phyloP scores from a whole-genome alignment of 2,329 filamentous ascomycete species.

The Escovopsis sp. region DNA sequence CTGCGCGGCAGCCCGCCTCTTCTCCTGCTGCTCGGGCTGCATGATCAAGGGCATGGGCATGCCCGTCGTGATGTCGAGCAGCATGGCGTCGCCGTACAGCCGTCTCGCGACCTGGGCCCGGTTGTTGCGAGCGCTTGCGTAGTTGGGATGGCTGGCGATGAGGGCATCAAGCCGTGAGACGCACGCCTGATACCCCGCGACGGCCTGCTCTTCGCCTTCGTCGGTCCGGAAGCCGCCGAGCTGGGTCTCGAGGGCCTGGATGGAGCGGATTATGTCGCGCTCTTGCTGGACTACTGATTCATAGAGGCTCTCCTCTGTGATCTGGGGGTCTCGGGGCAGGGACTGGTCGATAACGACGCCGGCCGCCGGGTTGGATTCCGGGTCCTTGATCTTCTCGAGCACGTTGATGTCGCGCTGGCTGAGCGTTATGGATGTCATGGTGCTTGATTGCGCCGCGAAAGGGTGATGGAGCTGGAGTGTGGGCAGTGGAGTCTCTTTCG shows the following conservation, averaged over 20 bases:
- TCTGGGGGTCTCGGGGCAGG: constrained; percentile 41
- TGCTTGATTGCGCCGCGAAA: constrained; percentile 3
- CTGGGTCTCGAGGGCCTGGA: constrained; percentile 41
- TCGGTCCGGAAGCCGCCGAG: constrained; percentile 27
- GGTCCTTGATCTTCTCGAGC: constrained; percentile 52
- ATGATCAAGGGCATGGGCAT: constrained; percentile 27
- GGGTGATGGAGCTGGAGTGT: too few relatives aligned
- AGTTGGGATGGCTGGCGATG: constrained; percentile 43
- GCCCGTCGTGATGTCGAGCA: constrained; percentile 27
- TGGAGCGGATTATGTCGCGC: constrained; percentile 35
- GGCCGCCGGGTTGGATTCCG: constrained; percentile 43
- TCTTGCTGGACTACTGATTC: constrained; percentile 35
- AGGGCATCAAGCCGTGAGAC: constrained; percentile 38
- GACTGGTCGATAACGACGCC: constrained; percentile 39
- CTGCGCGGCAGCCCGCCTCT: constrained; percentile 22
- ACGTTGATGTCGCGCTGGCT: constrained; percentile 46
- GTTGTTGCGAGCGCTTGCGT: constrained; percentile 63
- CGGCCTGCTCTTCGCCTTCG: constrained; percentile 21
- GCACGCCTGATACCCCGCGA: constrained; percentile 31
- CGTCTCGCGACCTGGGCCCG: constrained; percentile 52
- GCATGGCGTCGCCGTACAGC: constrained; percentile 45
- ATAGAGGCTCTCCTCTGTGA: constrained; percentile 37
- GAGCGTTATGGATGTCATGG: constrained; percentile 35
- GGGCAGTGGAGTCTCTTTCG: too few relatives aligned
- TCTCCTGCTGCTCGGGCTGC: constrained; percentile 22